Conservation (phyloP, 192 early-diverging fungal genomes). For the Entomortierella beljakovae region DNA sequence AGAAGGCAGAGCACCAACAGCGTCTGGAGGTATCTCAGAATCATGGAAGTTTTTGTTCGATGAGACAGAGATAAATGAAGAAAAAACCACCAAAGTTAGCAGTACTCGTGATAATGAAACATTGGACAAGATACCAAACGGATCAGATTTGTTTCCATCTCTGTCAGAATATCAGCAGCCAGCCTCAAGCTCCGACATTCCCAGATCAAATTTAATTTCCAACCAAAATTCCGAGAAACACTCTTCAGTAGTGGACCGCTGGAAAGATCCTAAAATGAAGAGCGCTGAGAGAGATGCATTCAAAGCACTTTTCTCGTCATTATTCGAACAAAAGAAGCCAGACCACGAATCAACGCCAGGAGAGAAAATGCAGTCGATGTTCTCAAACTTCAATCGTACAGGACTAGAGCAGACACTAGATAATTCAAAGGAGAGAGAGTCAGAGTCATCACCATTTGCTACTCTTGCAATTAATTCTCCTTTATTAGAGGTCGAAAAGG, state of each 20-base stretch:
- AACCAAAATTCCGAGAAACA: background rate
- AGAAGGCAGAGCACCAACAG: background rate
- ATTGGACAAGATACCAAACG: conserved; percentile 43
- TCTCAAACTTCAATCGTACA: conserved; percentile 48
- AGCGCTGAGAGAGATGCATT: conserved; percentile 34
- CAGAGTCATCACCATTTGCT: conserved; percentile 1
- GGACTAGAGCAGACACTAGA: background rate
- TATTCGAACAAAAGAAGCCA: conserved; percentile 44
- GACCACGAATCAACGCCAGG: background rate
- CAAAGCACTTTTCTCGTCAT: conserved; percentile 41
- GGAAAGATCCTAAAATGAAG: conserved; percentile 46
- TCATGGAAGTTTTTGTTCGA: conserved; percentile 53
- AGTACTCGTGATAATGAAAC: conserved; percentile 6
- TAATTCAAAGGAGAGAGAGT: background rate
- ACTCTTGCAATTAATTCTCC: background rate
- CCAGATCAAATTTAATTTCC: background rate
- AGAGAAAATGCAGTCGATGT: conserved; percentile 41
- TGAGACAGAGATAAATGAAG: conserved; percentile 36
- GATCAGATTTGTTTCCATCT: conserved; percentile 24
- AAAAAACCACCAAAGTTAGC: background rate
- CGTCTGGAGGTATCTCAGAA: background rate
- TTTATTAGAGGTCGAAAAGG: background rate
- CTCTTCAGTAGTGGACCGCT: conserved; percentile 1
- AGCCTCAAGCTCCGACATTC: background rate
- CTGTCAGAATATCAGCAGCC: conserved; percentile 26